A percentile compares a stretch with the other conserved stretches of the same genome.
Conservation (phyloP, 495 filamentous ascomycete genomes). For the Penicillium roqueforti region DNA sequence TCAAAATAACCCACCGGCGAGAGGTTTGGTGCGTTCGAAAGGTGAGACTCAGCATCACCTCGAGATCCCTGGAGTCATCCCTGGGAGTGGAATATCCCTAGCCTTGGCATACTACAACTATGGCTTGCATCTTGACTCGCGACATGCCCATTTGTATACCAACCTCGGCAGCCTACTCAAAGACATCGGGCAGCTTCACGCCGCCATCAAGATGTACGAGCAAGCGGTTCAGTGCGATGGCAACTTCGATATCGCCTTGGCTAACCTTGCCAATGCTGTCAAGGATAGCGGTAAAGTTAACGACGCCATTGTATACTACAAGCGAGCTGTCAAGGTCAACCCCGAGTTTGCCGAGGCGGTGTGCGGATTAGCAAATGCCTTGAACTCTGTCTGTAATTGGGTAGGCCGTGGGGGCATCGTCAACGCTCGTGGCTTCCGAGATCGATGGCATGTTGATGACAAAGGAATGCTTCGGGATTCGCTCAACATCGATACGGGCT, state of each 20-base stretch:
- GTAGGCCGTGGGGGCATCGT: slow-evolving; percentile 81
- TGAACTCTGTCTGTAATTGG: slow-evolving; percentile 98
- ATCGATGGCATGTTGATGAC: slow-evolving; percentile 94
- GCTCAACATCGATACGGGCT: slow-evolving; percentile 51
- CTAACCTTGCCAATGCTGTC: slow-evolving; percentile 95
- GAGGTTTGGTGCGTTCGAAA: slow-evolving; percentile 30
- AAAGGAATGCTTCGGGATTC: slow-evolving; percentile 79
- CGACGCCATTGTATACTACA: slow-evolving; percentile 91
- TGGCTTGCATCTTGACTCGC: slow-evolving; percentile 74
- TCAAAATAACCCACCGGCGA: slow-evolving; percentile 63
- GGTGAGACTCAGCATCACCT: slow-evolving; percentile 42
- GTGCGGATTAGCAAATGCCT: slow-evolving; percentile 90
- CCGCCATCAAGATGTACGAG: slow-evolving; percentile 97
- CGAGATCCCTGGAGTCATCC: slow-evolving; percentile 72
- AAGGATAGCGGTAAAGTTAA: slow-evolving; percentile 92
- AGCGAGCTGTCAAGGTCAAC: slow-evolving; percentile 81
- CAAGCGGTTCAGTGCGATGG: slow-evolving; percentile 86
- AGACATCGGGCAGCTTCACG: slow-evolving; percentile 87
- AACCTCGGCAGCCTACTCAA: slow-evolving; percentile 95
- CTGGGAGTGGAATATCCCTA: slow-evolving; percentile 82
- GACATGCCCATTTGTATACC: slow-evolving; percentile 96
- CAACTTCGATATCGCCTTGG: slow-evolving; percentile 93
- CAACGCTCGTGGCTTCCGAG: slow-evolving; percentile 63
- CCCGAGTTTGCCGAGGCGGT: slow-evolving; percentile 97
- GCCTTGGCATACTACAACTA: slow-evolving; percentile 95